Evolutionary conservation across 495 filamentous ascomycete species (phyloP).

Genomic region (Thermothielavioides terrestris): DNA sequence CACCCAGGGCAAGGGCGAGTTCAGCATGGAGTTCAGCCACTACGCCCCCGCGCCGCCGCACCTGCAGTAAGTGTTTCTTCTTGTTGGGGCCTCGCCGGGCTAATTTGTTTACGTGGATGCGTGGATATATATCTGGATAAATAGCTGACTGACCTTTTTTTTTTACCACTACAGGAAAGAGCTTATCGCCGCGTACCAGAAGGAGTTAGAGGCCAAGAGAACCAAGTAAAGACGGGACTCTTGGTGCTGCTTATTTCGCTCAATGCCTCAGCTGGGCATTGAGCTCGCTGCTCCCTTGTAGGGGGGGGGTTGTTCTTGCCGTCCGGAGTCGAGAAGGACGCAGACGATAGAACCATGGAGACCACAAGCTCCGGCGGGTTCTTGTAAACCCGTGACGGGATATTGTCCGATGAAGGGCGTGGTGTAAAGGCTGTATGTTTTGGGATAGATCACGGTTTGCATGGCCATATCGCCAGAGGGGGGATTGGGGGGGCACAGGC

Average conservation of each 20-base stretch:
- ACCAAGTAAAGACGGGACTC: constrained; percentile 30
- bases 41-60: constrained; percentile 82
- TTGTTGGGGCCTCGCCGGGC: too few species aligned
- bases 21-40: constrained; percentile 97
- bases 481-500: background rate
- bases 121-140: too few species aligned
- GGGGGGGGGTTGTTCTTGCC: too few species aligned
- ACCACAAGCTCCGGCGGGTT: too few species aligned
- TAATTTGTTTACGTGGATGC: too few species aligned
- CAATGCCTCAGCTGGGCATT: background rate
- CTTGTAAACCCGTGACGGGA: background rate
- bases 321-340: too few species aligned
- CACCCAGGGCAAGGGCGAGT: constrained; percentile 98
- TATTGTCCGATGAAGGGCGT: background rate
- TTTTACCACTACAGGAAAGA: constrained; percentile 55
- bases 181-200: constrained; percentile 77
- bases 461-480: background rate
- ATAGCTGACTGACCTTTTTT: background rate
- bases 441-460: constrained; percentile 7
- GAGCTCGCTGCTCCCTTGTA: too few species aligned
- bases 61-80: constrained; percentile 62
- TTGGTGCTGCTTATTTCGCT: background rate
- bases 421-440: background rate
- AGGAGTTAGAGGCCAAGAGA: constrained; percentile 66
- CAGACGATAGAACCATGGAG: too few species aligned